Conservation (phyloP, 345 rosid species). For the Clarkia xantiana region DNA sequence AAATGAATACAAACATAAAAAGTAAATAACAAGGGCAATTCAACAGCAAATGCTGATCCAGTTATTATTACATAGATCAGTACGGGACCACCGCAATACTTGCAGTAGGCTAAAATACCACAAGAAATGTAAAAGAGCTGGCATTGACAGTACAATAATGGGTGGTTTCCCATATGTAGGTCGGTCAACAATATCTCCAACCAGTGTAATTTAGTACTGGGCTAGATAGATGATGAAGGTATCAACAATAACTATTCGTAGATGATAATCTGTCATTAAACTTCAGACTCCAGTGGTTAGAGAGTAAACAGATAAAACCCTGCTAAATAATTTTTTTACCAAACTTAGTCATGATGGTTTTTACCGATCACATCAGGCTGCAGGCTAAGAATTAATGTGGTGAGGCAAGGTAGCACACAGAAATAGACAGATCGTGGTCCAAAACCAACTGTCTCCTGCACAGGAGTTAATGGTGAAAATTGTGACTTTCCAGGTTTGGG, state of each 20-base stretch:
- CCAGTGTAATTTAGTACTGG: not conserved
- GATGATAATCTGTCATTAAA: not conserved
- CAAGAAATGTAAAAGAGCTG: not conserved
- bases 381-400: not conserved
- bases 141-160: no score
- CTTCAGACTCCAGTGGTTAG: no score
- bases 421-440: not conserved
- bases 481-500: not conserved
- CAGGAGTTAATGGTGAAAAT: constrained; percentile 1
- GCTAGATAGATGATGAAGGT: not conserved
- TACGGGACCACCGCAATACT: not conserved
- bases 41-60: not conserved
- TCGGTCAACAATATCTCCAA: not conserved
- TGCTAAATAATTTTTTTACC: no score
- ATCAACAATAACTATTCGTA: not conserved
- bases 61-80: not conserved
- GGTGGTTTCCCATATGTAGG: not conserved
- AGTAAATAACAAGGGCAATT: not conserved
- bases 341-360: constrained; percentile 2
- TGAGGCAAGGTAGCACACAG: not conserved
- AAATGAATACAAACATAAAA: not conserved
- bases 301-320: not conserved
- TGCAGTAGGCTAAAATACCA: not conserved
- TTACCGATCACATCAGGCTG: not conserved
- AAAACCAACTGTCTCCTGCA: not conserved